Percentiles rank a stretch among this genome's conserved stretches.
These are phyloP conservation scores for Tremellales sp. DNA, from an alignment of 1,284 basidiomycete species.

Conservation along the genomic window DNA sequence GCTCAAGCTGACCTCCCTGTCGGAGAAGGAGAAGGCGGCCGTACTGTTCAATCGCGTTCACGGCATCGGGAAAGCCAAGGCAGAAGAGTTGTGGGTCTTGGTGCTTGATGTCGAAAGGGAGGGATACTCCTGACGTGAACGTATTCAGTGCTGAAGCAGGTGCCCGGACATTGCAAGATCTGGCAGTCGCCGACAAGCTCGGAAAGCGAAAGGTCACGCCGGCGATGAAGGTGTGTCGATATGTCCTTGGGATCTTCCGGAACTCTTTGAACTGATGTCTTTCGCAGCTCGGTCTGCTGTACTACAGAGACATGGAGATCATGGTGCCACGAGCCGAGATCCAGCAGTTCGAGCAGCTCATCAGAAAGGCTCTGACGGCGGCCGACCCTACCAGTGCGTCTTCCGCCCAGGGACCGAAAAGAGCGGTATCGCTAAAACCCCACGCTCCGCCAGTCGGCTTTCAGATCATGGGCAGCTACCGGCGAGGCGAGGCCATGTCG, in stretches of 20 bases:
- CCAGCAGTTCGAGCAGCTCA: constrained; percentile 17
- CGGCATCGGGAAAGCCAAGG: constrained; percentile 22
- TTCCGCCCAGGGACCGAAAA: no score
- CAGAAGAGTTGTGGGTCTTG: constrained; percentile 22
- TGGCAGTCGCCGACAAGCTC: constrained; percentile 18
- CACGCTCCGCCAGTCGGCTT: constrained; percentile 28
- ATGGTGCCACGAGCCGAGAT: constrained; percentile 32
- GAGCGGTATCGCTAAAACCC: no score
- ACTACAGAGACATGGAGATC: constrained; percentile 33
- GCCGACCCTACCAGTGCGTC: constrained; percentile 23
- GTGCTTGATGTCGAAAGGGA: not conserved
- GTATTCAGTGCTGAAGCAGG: constrained; percentile 21
- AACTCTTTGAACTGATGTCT: not conserved
- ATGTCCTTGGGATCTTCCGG: not conserved
- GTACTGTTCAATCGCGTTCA: constrained; percentile 30
- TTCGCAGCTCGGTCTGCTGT: constrained; percentile 25
- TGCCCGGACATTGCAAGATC: constrained; percentile 27
- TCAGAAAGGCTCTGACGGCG: constrained; percentile 20
- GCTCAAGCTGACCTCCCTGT: constrained; percentile 18
- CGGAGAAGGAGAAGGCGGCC: constrained; percentile 16
- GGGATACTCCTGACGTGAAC: not conserved
- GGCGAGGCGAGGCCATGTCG: constrained; percentile 31
- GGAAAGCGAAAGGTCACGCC: constrained; percentile 22
- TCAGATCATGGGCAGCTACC: constrained; percentile 36
- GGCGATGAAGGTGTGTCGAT: constrained; percentile 19